Percentiles rank a stretch among this genome's conserved stretches.
Evolutionary conservation across 345 rosid species (phyloP).

Genomic region (Euclidium syriacum): DNA sequence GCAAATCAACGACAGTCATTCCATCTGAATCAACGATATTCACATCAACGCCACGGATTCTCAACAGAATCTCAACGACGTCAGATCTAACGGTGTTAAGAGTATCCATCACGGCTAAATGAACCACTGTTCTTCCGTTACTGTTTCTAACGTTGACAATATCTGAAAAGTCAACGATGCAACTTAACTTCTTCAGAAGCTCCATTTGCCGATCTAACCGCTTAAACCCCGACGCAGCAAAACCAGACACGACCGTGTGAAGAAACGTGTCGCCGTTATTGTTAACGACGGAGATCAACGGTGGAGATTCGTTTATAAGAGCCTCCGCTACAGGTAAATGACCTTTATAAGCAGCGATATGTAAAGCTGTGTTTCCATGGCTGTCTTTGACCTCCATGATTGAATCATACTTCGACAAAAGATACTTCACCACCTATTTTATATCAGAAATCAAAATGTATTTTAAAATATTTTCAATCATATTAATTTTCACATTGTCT

Average conservation of each 20-base stretch:
- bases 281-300: constrained; percentile 43
- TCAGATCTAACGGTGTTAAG: constrained; percentile 40
- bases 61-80: constrained; percentile 69
- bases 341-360: constrained; percentile 79
- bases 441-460: background rate
- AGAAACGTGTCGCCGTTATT: constrained; percentile 71
- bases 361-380: constrained; percentile 81
- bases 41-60: constrained; percentile 45
- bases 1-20: constrained; percentile 81
- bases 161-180: constrained; percentile 30
- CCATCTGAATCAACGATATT: constrained; percentile 63
- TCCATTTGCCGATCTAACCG: constrained; percentile 70
- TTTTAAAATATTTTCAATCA: no score
- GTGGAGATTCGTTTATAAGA: constrained; percentile 47
- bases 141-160: constrained; percentile 59
- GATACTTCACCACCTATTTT: constrained; percentile 62
- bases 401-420: constrained; percentile 44
- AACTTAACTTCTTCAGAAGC: constrained; percentile 51
- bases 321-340: constrained; percentile 49
- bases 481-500: no score
- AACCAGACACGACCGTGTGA: constrained; percentile 81
- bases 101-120: constrained; percentile 67
- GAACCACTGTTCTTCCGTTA: constrained; percentile 75
- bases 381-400: constrained; percentile 44
- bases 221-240: constrained; percentile 65